These are phyloP conservation scores for Pueraria montana DNA, from an alignment of 306 rosid species.

Conservation along the genomic window DNA sequence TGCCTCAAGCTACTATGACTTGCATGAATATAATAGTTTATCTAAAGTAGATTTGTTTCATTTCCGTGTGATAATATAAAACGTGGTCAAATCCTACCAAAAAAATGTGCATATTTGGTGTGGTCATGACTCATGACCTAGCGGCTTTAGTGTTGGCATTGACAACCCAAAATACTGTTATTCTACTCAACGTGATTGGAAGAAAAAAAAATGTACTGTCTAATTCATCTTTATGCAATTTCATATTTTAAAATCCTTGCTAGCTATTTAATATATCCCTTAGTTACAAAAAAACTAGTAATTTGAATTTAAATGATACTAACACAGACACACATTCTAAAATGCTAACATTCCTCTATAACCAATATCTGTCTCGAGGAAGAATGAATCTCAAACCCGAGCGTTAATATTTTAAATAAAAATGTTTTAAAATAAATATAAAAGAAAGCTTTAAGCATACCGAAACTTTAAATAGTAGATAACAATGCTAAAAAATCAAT, in stretches of 20 bases:
- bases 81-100: conserved; percentile 29
- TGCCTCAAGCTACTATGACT: background rate
- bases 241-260: background rate
- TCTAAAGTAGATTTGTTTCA: background rate
- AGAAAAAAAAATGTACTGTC: background rate
- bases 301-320: background rate
- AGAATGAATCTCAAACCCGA: background rate
- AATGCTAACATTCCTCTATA: background rate
- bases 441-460: background rate
- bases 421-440: background rate
- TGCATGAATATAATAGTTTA: background rate
- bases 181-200: background rate
- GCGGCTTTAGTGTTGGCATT: background rate
- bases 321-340: background rate
- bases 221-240: background rate
- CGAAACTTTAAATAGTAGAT: background rate
- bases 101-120: background rate
- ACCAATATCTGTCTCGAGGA: background rate
- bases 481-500: too few relatives aligned
- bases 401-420: background rate
- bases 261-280: background rate
- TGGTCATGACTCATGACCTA: background rate
- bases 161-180: background rate
- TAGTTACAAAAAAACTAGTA: background rate
- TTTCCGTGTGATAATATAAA: conserved; percentile 16